Percentiles rank a stretch among this genome's conserved stretches.
Conservation (phyloP, 1,139 yeast genomes). For the Saccharomyces hybrid region DNA sequence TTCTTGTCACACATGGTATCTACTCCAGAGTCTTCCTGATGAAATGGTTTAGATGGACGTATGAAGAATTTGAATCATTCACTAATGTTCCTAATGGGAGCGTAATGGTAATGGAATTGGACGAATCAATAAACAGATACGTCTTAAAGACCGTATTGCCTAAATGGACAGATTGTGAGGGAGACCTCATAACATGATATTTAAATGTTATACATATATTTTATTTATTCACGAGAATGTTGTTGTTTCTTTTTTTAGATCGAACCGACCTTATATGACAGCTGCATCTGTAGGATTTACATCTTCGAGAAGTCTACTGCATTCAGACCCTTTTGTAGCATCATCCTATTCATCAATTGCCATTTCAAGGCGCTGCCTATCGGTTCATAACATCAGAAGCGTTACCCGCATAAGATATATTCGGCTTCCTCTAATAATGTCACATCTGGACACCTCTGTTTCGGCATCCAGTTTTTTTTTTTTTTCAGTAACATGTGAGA, state of each 20-base stretch:
- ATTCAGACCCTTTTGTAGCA: not conserved
- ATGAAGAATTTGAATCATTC: conserved; percentile 76
- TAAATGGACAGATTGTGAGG: conserved; percentile 40
- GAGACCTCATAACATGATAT: not conserved
- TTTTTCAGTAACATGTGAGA: not conserved
- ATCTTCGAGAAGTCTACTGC: not conserved
- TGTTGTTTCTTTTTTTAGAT: not conserved
- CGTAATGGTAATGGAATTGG: conserved; percentile 66
- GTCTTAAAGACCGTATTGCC: conserved; percentile 45
- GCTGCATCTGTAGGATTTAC: not conserved
- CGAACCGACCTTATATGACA: not conserved
- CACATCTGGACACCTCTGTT: not conserved
- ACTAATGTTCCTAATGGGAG: conserved; percentile 80
- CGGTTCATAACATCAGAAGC: not conserved
- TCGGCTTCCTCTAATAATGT: not conserved
- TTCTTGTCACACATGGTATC: conserved; percentile 84
- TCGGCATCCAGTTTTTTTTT: not conserved
- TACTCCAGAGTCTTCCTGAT: conserved; percentile 88
- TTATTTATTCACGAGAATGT: not conserved
- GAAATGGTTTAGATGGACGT: conserved; percentile 92
- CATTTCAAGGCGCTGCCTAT: not conserved
- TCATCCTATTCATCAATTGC: not conserved
- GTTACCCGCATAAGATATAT: not conserved
- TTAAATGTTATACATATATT: not conserved
- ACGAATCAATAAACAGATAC: conserved; percentile 40